Base-by-base conservation (phyloP, 2,329 filamentous ascomycete species). In the Apiospora koreana region DNA sequence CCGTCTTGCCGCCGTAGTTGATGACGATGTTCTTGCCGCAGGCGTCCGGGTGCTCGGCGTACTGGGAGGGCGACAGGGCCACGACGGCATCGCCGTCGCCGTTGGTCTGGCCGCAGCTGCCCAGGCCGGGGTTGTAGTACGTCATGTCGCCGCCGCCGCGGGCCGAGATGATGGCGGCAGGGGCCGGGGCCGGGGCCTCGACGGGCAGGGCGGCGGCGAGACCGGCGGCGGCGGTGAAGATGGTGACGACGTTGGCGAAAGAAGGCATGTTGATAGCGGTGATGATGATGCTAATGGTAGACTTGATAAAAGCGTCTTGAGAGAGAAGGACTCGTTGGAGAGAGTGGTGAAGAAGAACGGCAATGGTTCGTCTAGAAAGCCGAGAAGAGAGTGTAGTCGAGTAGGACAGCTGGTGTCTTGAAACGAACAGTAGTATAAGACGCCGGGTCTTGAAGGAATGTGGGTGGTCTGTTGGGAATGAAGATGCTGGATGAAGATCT, bases 21-120 rank as follows among this genome's bases (percentile, higher is more conserved):
- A 79, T 77, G 38, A 72, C 71, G 69, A 78, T 79, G 31, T 69
- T 73, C 76, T 77, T 79, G 35, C 78, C 78, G 69, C 78, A 80
- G 50, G 73, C 71, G 58, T 73, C 71, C 14, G 66, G 69, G 67
- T 48, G n/a, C 12, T 25, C 25, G 14, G 67, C 28, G 71, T 75
- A 79, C 69, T 79, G 72, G 1, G 70, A 31, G 2, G 74, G 71
- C 23, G 78, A 73, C 9, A 80, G 67, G 5, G 78, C 77, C 8
- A 78, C 78, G 28, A 79, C 74, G 23, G 45, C 21, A 25, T 78
- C 76, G 66, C 71, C 68, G 25, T 74, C 76, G 1, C 70, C 45
- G 76, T 69, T 75, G 23, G 74, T 76, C 70, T 58, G 16, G 10
- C 76, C 77, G 71, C 77, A 78, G 1, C 76, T 74, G 38, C 77